Base-by-base conservation (phyloP, 129 eudicot species). In the Flaveria bidentis region DNA sequence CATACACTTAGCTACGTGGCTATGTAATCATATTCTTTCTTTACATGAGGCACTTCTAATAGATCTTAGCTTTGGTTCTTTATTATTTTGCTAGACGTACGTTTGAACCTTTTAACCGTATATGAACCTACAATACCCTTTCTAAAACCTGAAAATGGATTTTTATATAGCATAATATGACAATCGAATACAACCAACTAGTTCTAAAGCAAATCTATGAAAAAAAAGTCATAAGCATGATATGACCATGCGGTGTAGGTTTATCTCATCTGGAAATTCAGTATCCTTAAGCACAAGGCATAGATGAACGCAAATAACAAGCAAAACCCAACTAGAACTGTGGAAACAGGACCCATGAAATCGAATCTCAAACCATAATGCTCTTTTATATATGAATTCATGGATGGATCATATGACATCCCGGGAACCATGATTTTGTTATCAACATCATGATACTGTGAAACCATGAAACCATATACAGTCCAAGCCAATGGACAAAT, bases 401-500 rank as follows among this genome's bases (percentile, higher is more conserved):
- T 78, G 28, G 78, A 41, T 0, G 81, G 82, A 0, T 73, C 63
- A 7, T 58, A 4, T 14, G 81, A 5, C 74, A 69, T 66, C 55
- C 93, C 88, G 0, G 90, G 86, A 17, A 84, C 90, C 20, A 17
- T 25, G 74, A 88, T 84, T 9, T 79, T 84, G 20, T 62, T 69
- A n/a, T 78, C 81, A 15, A 84, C 55, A 74, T 88, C 88, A 61
- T 87, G 88, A 57, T 78, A 88, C 26, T 88, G 93, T 10, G 90
- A 86, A 16, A 86, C 70, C 10, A 86, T 86, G 49, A 76, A 52
- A 30, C 93, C 93, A 26, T 85, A 88, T 9, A 83, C 90, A 15
- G 88, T 83, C 93, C 93, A 88, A 0, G 90, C 90, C 67, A 86
- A 51, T 0, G 93, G 93, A 76, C 90, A 86, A 9, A 88, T 88